A percentile compares a stretch with the other conserved stretches of the same genome.
phyloP scores from a whole-genome alignment of 2,329 filamentous ascomycete genomes.

The Pleoardoris graminearum region DNA sequence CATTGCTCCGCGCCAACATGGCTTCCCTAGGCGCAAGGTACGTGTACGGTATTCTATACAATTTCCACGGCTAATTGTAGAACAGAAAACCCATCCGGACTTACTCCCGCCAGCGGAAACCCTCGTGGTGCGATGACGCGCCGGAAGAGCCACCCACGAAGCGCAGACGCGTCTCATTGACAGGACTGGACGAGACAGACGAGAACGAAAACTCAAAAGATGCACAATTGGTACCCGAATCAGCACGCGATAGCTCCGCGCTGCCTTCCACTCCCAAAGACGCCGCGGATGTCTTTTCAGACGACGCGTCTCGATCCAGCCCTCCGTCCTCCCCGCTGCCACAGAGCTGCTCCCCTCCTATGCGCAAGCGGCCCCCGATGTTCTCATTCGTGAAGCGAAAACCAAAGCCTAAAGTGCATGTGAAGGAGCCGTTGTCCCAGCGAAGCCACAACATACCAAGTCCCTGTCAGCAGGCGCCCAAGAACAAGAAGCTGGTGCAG shows the following conservation, averaged over 20 bases:
- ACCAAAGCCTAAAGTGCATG: slow-evolving; percentile 14
- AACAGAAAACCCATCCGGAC: slow-evolving; percentile 38
- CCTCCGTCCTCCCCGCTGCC: slow-evolving; percentile 38
- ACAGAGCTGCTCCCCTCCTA: slow-evolving; percentile 28
- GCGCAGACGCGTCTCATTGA: slow-evolving; percentile 40
- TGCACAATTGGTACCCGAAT: neutral
- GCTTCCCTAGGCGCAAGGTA: slow-evolving; percentile 30
- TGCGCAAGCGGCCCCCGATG: slow-evolving; percentile 49
- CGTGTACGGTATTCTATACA: neutral
- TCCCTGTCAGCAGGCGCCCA: slow-evolving; percentile 30
- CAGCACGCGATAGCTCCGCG: slow-evolving; percentile 16
- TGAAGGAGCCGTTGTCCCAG: slow-evolving; percentile 29
- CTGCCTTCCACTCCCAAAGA: slow-evolving; percentile 37
- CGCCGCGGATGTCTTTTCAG: slow-evolving; percentile 45
- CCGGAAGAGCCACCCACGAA: slow-evolving; percentile 41
- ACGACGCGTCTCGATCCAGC: slow-evolving; percentile 39
- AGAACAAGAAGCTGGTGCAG: slow-evolving; percentile 54
- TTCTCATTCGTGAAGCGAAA: slow-evolving; percentile 52
- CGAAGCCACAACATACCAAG: slow-evolving; percentile 40
- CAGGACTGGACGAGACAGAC: slow-evolving; percentile 5
- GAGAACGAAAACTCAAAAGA: slow-evolving; percentile 19
- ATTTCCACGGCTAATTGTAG: slow-evolving; percentile 16
- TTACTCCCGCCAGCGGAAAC: slow-evolving; percentile 43
- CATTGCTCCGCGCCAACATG: slow-evolving; percentile 22
- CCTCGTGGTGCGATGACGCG: slow-evolving; percentile 34